Evolutionary conservation across 345 rosid genomes (phyloP).

Genomic region (Moricandia arvensis): DNA sequence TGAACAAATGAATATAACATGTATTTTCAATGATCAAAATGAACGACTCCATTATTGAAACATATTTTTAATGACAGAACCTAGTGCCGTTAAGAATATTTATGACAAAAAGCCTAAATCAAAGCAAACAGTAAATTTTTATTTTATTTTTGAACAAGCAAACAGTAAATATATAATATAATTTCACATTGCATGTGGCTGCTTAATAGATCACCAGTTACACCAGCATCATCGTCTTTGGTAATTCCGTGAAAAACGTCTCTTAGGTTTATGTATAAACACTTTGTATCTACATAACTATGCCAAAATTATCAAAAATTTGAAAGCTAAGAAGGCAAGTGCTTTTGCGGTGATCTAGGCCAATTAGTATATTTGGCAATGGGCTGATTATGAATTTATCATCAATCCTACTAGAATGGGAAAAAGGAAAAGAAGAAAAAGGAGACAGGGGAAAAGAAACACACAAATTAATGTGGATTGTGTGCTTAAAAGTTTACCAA

Average conservation of each 20-base stretch:
- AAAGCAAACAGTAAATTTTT: too few relatives aligned
- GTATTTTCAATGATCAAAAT: not conserved
- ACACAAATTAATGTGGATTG: not conserved
- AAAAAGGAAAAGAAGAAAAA: not conserved
- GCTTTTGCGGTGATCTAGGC: not conserved
- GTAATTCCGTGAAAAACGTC: not conserved
- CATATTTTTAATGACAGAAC: not conserved
- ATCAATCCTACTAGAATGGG: not conserved
- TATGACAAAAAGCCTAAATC: not conserved
- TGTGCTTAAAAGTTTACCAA: not conserved
- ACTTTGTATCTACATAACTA: not conserved
- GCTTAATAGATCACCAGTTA: too few relatives aligned
- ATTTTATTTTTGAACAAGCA: too few relatives aligned
- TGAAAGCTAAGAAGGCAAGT: not conserved
- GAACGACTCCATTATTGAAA: not conserved
- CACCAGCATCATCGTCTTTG: not conserved
- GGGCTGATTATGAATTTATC: conserved; percentile 26
- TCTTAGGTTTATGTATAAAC: not conserved
- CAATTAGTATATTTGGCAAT: not conserved
- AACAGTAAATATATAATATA: not conserved
- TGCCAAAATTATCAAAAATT: not conserved
- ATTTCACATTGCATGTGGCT: not conserved
- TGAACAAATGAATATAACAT: not conserved
- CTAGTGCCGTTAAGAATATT: not conserved
- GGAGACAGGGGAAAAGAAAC: not conserved